Base-by-base conservation (phyloP, 495 filamentous ascomycete species). In the Clohesyomyces aquaticus region DNA sequence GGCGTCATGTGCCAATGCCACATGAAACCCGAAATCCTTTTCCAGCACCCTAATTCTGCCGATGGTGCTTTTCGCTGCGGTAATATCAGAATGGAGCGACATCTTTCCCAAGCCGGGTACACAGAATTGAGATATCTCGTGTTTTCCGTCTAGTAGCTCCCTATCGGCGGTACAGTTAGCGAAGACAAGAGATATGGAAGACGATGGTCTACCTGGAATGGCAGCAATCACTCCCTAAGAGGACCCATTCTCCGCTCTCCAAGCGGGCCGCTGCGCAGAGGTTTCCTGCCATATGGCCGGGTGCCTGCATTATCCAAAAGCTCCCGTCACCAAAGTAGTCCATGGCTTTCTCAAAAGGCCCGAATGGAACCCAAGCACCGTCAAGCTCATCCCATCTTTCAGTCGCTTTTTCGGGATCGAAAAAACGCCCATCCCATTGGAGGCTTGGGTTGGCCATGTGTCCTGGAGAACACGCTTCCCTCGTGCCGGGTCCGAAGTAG, bases 301-400 rank as follows among this genome's bases (percentile, higher is more conserved):
- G 70, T 9, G 70, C 70, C n/a, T 73, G 61, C n/a, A 74, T 72
- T 16, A 74, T 43, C 72, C 70, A 72, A 42, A 74, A 74, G 54
- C 68, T 71, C 4, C 71, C 70, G 51, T 74, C 66, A n/a, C 71
- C 70, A 41, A 74, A 74, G 54, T 67, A 73, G 46, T 74, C 66
- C 38, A 67, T 38, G 8, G 72, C 70, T n/a, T 65, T 67, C 19
- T 73, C 67, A 53, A 73, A 75, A 3, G 71, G 71, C 14, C 73
- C 73, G 26, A 71, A 68, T 16, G 55, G 50, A 11, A 42, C 46
- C 66, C 66, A 69, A 25, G 60, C 49, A 32, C 66, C 66, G 12
- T 49, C 23, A 6, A 68, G 29, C 35, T 68, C 66, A 50, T 27
- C 41, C 60, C 60, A 68, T 35, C 48, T 59, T 41, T 68, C 66